Base-by-base conservation (phyloP, 2,329 filamentous ascomycete genomes). In the Neonectria faginata region DNA sequence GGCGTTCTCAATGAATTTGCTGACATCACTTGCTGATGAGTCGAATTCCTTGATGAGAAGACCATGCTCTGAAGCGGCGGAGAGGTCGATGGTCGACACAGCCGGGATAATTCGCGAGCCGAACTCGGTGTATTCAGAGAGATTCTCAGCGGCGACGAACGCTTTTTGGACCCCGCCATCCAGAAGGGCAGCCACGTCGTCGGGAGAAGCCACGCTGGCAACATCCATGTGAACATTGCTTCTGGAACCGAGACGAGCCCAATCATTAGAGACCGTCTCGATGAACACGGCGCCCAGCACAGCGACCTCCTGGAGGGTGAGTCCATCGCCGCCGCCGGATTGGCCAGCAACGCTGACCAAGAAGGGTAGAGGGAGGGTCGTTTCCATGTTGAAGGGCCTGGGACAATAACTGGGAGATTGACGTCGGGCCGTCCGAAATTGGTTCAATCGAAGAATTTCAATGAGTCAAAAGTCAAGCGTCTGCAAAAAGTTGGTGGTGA, bases 111-210 rank as follows among this genome's bases (percentile, higher is more conserved):
- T 84, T 62, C 89, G 83, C 47, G 83, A 80, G 47, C 85, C 86
- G 67, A 87, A 88, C 67, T 85, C 83, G 52, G 83, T 79, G 63
- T 87, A 86, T 56, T 84, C 80, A 9, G 84, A 82, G 57, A 97
- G 82, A 76, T 93, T 91, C 61, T 89, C 85, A 52, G 89, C 86
- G 18, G 86, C 86, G 55, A 97, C 92, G 77, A 98, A 96, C 67
- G 96, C 91, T 77, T 91, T 96, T 57, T 89, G 88, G 7, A 94
- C 93, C 64, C 96, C 96, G 68, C 89, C 88, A 77, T 99, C 92
- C 60, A 99, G 88, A 39, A 98, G 85, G 51, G 91, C 87, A 58
- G 95, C 81, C 39, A 98, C 84, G 68, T 97, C 91, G 70, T 94
- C 91, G 60, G 84, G 82, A 11, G 89, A 89, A 33, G 86, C 79